Evolutionary conservation across 2,329 filamentous ascomycete genomes (phyloP).

Genomic region (Fusarium denticulatum): DNA sequence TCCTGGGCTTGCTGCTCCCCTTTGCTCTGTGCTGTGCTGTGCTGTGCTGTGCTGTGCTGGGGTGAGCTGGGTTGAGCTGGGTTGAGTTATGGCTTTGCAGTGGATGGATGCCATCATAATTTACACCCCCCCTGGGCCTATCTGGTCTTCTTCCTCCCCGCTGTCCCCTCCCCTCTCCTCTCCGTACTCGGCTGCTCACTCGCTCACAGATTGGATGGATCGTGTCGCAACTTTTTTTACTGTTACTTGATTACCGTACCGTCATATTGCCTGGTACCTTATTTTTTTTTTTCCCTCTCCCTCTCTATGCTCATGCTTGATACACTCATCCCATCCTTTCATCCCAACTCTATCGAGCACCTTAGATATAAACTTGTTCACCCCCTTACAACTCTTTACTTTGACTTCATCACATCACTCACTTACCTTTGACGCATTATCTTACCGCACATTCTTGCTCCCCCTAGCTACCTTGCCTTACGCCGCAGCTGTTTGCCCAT

Average conservation of each 20-base stretch:
- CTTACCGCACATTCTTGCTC: background rate
- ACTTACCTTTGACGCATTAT: background rate
- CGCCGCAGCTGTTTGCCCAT: background rate
- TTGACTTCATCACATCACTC: background rate
- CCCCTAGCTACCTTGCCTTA: background rate
- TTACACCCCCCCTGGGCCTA: background rate
- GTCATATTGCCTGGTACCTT: background rate
- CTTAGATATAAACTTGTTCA: background rate
- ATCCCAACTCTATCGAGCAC: background rate
- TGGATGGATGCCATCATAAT: background rate
- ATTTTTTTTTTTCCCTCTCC: background rate
- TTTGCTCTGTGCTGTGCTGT: background rate
- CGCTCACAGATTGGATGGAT: background rate
- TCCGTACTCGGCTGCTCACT: background rate
- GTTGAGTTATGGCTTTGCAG: background rate
- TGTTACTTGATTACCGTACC: background rate
- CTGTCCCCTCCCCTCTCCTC: background rate
- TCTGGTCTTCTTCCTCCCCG: background rate
- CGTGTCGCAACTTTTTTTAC: background rate
- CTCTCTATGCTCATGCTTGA: background rate
- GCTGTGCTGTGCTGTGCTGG: too few relatives aligned
- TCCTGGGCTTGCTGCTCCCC: background rate
- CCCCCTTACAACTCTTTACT: background rate
- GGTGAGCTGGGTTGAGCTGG: background rate
- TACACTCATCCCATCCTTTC: background rate